Base-by-base conservation (phyloP, 2,329 filamentous ascomycete species). In the Grosmannia huntii region DNA sequence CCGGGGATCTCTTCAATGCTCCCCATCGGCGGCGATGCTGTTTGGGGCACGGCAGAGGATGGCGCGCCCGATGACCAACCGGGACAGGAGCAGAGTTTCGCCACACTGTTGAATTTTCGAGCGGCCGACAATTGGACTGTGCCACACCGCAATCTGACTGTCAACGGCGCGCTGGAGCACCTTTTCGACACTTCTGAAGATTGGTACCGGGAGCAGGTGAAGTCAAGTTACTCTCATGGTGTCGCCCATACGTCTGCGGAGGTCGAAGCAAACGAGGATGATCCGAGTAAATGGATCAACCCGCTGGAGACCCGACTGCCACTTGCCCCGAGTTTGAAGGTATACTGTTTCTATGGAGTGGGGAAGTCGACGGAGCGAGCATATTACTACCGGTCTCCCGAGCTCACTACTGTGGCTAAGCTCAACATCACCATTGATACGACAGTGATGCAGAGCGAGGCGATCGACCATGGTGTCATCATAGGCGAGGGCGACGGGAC, bases 401-500 rank as follows among this genome's bases (percentile, higher is more conserved):
- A 92, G 52, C 74, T 76, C 12, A 83, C 89, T 10, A 72, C 79
- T 0, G 66, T 81, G n/a, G 84, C 83, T 7, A 83, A 80, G 21
- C 75, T 90, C 21, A 90, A 90, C 65, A 82, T 90, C 64, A 88
- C 85, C 2, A 87, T 89, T 46, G 85, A 90, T 65, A 87, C 84
- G 0, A 75, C 74, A 1, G 68, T 86, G 36, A 86, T 76, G 2
- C 75, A 77, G 56, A 80, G 77, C 19, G 75, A 78, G 3, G 52
- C 44, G 25, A 76, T 84, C 5, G 91, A 99, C 68, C 94, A 88
- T 63, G 94, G 94, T 27, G 90, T 99, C n/a, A 79, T 95, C 38
- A 86, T 96, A 78, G 92, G 92, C 44, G 94, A 97, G 70, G 94
- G 94, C 4, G 94, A 99, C 65, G 94, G 94, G 1, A 99, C 94